Base-by-base conservation (phyloP, 1,139 yeast species). In the Protomyces pachydermus region DNA sequence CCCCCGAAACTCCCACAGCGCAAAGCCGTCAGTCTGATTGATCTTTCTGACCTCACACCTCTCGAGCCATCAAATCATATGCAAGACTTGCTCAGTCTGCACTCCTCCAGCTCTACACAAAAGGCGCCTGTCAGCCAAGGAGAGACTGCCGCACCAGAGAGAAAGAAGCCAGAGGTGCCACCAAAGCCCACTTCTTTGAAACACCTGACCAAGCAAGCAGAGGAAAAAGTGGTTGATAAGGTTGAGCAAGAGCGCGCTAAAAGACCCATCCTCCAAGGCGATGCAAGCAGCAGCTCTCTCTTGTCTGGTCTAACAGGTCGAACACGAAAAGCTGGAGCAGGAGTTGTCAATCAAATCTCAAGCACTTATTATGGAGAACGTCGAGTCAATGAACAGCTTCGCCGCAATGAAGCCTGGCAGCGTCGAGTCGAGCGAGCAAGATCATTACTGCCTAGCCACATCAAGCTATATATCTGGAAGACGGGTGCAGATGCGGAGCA, bases 361-460 rank as follows among this genome's bases (percentile, higher is more conserved):
- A 38, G 42, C 20, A 35, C 48, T 9, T 52, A 39, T 25, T 50
- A 57, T 20, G 53, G 62, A 3, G 56, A 58, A 38, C 51, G 62
- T 4, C 42, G 52, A 5, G 20, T 38, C 38, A 52, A 46, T 25
- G 54, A 58, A 42, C 56, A 46, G 8, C 51, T 51, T 20, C 51
- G 51, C 32, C 38, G 62, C 38, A 52, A 55, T n/a, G 56, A 51
- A 14, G 62, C 62, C 5, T 58, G 62, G 62, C 56, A 58, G 16
- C 16, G 42, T 18, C 51, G 62, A 16, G 52, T 58, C 4, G 62
- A 55, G 16, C 25, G 46, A 18, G 56, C 62, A 10, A 46, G 62
- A 20, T 25, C 56, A 25, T 3, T 14, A 16, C 45, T 58, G 23
- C 62, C 62, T 8, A 18, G 32, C 25, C 32, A 34, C 25, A 51